Conservation (phyloP, 805 yeast genomes). For the Saturnispora halmiae region DNA sequence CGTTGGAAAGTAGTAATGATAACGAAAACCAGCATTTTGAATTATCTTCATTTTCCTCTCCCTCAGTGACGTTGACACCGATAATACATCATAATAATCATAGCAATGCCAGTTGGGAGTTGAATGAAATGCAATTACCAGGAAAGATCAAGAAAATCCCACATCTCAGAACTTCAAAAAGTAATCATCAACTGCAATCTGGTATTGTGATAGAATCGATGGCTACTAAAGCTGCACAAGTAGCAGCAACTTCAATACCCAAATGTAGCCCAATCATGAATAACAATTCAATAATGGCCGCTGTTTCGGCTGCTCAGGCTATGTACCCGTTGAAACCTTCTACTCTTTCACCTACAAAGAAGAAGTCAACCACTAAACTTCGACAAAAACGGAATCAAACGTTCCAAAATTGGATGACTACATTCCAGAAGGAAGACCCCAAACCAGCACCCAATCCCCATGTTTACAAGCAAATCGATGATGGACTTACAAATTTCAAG, state of each 20-base stretch:
- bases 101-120: no score
- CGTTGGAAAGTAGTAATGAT: neutral
- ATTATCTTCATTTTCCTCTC: neutral
- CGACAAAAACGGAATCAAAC: neutral
- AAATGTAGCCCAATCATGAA: neutral
- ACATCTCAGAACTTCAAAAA: neutral
- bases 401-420: conserved; percentile 25
- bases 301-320: conserved; percentile 7
- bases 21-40: neutral
- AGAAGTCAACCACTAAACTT: neutral
- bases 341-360: neutral
- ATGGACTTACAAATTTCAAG: conserved; percentile 29
- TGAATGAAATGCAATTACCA: no score
- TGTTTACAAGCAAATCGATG: conserved; percentile 23
- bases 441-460: conserved; percentile 22
- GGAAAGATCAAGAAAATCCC: no score
- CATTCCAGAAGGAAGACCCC: conserved; percentile 25
- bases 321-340: neutral
- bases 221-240: conserved; percentile 1
- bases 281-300: neutral
- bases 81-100: no score
- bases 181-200: no score
- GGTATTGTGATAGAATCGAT: neutral
- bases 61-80: neutral
- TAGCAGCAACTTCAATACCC: neutral